Percentiles rank a stretch among this genome's conserved stretches.
phyloP scores from a whole-genome alignment of 441 rosid species.

The Adansonia madagascariensis region DNA sequence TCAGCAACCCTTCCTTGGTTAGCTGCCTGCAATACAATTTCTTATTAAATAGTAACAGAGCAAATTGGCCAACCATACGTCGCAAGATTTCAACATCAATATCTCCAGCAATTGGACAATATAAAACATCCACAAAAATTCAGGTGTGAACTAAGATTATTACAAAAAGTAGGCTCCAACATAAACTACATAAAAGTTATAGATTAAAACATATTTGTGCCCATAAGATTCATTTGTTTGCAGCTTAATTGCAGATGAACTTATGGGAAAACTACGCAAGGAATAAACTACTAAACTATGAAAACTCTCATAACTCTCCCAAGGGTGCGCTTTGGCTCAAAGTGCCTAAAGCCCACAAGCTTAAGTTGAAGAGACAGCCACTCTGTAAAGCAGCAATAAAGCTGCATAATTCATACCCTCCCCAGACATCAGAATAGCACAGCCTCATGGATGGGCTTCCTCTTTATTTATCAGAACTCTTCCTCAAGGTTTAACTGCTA shows the following conservation, averaged over 20 bases:
- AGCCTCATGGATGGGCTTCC: not conserved
- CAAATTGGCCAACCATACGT: not conserved
- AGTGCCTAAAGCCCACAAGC: not conserved
- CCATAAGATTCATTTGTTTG: not conserved
- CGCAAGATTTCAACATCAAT: constrained; percentile 5
- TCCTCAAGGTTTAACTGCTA: not conserved
- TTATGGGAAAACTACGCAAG: not conserved
- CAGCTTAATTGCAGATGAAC: constrained; percentile 1
- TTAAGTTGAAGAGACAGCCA: constrained; percentile 8
- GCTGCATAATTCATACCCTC: not conserved
- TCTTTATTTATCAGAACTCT: not conserved
- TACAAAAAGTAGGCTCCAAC: not conserved
- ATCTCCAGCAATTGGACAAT: not conserved
- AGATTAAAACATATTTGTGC: not conserved
- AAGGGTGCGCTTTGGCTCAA: not conserved
- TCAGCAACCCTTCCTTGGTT: constrained; percentile 63
- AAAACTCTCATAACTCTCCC: not conserved
- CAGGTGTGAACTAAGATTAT: not conserved
- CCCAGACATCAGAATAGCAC: not conserved
- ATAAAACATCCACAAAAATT: not conserved
- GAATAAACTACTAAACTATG: not conserved
- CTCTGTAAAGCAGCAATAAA: not conserved
- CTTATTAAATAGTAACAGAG: constrained; percentile 8
- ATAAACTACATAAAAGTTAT: not conserved
- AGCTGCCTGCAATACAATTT: constrained; percentile 56